Evolutionary conservation across 495 filamentous ascomycete genomes (phyloP).

Genomic region (Thermothielavioides terrestris): DNA sequence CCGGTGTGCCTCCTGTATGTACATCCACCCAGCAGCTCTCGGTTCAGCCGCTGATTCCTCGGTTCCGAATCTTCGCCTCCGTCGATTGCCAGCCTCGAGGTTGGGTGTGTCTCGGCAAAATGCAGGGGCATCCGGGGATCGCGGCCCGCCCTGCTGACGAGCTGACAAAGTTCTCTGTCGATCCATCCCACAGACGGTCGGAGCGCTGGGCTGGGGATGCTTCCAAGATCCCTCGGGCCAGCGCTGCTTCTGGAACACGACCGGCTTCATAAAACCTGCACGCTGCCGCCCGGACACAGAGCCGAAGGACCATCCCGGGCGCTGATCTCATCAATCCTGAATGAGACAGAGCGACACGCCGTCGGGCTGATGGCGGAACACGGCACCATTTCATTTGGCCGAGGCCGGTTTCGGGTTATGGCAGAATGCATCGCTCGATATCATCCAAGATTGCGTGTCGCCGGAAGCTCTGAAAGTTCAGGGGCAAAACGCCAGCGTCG

Average conservation of each 20-base stretch:
- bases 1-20: not conserved
- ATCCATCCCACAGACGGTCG: not conserved
- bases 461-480: not conserved
- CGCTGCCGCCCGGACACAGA: not conserved
- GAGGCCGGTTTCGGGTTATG: no score
- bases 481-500: not conserved
- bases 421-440: not conserved
- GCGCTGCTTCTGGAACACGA: not conserved
- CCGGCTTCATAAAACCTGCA: not conserved
- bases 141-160: not conserved
- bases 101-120: slow-evolving; percentile 1
- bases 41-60: slow-evolving; percentile 5
- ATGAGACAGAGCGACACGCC: no score
- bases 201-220: no score
- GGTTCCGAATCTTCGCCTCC: slow-evolving; percentile 1
- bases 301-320: not conserved
- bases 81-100: not conserved
- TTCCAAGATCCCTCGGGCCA: not conserved
- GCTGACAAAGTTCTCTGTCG: not conserved
- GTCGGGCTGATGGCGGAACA: no score
- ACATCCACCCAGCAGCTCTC: not conserved
- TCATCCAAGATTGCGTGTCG: slow-evolving; percentile 1
- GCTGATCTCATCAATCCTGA: no score
- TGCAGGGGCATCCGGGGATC: not conserved
- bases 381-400: no score